phyloP scores from a whole-genome alignment of 257 asterid genomes.

The Orobanche coerulescens region DNA sequence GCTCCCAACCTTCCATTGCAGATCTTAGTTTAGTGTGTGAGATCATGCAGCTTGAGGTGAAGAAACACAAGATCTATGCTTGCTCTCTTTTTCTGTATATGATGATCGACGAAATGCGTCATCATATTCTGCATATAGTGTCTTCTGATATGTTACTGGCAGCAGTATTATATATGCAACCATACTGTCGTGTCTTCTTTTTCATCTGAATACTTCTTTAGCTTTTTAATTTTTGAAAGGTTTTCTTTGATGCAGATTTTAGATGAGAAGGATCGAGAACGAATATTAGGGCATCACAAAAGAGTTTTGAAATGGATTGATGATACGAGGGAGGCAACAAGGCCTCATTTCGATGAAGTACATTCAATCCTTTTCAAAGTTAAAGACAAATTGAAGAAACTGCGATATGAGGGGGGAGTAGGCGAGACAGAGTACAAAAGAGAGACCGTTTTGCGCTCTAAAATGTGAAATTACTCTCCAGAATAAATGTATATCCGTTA shows the following conservation, averaged over 20 bases:
- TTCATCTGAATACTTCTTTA: too few relatives aligned
- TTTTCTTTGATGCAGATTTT: slow-evolving; percentile 30
- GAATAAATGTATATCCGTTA: neutral
- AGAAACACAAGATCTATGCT: slow-evolving; percentile 6
- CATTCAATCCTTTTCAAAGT: slow-evolving; percentile 41
- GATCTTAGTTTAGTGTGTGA: slow-evolving; percentile 89
- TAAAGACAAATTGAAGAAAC: slow-evolving; percentile 35
- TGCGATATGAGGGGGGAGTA: slow-evolving; percentile 18
- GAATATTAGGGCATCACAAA: slow-evolving; percentile 46
- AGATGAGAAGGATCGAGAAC: slow-evolving; percentile 44
- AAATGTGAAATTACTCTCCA: slow-evolving; percentile 29
- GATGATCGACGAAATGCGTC: neutral
- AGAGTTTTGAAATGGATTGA: slow-evolving; percentile 58
- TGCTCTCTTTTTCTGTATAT: neutral
- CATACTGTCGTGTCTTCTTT: too few relatives aligned
- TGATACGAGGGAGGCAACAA: slow-evolving; percentile 42
- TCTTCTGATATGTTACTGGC: neutral
- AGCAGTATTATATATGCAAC: neutral
- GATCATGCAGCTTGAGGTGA: slow-evolving; percentile 86
- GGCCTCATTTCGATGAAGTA: slow-evolving; percentile 67
- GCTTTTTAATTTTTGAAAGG: neutral
- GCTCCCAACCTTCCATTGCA: slow-evolving; percentile 76
- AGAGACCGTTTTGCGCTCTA: slow-evolving; percentile 21
- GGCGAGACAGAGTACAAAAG: slow-evolving; percentile 12
- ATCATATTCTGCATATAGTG: too few relatives aligned